Conservation (phyloP, 805 yeast species). For the Vanderwaltozyma polyspora region DNA sequence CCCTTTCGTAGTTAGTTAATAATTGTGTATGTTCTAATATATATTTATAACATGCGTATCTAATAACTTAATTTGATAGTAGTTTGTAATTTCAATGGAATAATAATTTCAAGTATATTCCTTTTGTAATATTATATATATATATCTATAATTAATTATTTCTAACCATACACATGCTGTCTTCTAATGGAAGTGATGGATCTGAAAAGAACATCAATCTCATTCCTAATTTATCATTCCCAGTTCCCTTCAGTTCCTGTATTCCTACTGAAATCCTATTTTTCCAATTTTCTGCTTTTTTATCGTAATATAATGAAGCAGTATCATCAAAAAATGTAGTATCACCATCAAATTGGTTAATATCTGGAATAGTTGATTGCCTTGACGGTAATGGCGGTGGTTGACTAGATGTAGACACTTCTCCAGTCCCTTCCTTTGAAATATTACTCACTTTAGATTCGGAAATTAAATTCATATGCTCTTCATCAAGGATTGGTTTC, state of each 20-base stretch:
- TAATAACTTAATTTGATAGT: no score
- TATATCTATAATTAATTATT: no score
- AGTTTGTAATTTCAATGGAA: no score
- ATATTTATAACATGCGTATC: no score
- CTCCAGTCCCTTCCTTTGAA: constrained; percentile 1
- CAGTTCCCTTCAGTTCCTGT: constrained; percentile 11
- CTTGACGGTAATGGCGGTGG: constrained; percentile 19
- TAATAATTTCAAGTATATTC: no score
- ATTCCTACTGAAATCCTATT: constrained; percentile 36
- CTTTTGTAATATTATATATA: no score
- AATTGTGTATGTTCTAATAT: no score
- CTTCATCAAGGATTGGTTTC: constrained; percentile 5
- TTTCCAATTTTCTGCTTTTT: constrained; percentile 46
- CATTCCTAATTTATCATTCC: constrained; percentile 3
- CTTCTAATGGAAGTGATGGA: constrained; percentile 17
- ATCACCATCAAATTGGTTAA: neutral
- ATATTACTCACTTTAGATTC: neutral
- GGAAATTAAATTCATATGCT: no score
- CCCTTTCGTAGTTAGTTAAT: no score
- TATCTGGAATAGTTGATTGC: constrained; percentile 8
- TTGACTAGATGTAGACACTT: neutral
- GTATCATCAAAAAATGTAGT: constrained; percentile 11
- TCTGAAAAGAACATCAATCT: constrained; percentile 24
- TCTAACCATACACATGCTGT: constrained; percentile 6
- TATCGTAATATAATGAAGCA: constrained; percentile 30